These are phyloP conservation scores for Ophiostoma perfectum DNA, from an alignment of 2,329 filamentous ascomycete genomes.

Conservation along the genomic window DNA sequence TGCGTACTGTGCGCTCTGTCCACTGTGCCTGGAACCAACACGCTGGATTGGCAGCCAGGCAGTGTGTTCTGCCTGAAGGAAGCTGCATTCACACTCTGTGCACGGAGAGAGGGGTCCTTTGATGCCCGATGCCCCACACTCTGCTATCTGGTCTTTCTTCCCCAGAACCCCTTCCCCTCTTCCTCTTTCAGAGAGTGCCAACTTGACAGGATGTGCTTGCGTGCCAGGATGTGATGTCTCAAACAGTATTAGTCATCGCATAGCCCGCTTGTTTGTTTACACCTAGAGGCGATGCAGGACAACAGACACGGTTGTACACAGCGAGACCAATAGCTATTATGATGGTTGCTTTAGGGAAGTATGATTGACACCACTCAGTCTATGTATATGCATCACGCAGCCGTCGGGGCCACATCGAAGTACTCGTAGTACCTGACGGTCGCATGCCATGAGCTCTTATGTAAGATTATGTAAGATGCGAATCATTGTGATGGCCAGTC, in stretches of 20 bases:
- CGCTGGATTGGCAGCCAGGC: background rate
- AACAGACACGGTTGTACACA: no score
- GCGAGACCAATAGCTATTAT: no score
- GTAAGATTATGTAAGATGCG: background rate
- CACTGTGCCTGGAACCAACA: background rate
- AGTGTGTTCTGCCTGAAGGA: background rate
- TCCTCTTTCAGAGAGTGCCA: background rate
- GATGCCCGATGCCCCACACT: background rate
- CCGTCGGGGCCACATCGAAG: background rate
- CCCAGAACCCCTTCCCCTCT: background rate
- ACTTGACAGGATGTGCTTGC: background rate
- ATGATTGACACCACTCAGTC: no score
- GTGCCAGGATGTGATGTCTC: background rate
- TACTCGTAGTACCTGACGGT: background rate
- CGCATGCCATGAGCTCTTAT: background rate
- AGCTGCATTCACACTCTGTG: background rate
- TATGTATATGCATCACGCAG: no score
- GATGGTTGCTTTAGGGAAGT: no score
- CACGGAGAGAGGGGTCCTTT: background rate
- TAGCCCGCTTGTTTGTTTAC: no score
- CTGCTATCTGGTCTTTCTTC: background rate
- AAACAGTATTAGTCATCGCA: background rate
- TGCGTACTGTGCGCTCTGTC: background rate
- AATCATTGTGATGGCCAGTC: background rate
- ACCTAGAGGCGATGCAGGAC: no score